Evolutionary conservation across 2,329 filamentous ascomycete genomes (phyloP).

Genomic region (Apiospora phragmitis): DNA sequence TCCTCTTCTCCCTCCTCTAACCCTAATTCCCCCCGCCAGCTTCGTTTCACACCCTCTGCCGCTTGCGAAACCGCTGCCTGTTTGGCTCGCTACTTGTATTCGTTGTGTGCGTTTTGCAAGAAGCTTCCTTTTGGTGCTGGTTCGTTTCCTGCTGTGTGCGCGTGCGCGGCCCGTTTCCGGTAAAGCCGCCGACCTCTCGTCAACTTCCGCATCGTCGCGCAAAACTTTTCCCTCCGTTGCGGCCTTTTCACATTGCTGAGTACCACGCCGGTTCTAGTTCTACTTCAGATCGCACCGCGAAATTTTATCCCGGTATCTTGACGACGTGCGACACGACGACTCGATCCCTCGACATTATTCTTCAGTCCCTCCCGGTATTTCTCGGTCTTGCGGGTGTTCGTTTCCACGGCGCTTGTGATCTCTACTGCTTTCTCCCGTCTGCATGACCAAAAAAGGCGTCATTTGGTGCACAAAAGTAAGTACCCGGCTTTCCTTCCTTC

Average conservation of each 20-base stretch:
- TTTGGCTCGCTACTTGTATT: conserved; percentile 35
- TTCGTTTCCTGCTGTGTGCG: conserved; percentile 32
- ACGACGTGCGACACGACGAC: conserved; percentile 5
- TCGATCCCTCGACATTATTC: neutral
- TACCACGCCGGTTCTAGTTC: conserved; percentile 17
- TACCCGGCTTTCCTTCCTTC: neutral
- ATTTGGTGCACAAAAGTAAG: conserved; percentile 18
- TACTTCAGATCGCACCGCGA: conserved; percentile 12
- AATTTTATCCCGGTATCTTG: neutral
- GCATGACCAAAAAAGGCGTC: conserved; percentile 14
- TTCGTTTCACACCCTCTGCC: conserved; percentile 16
- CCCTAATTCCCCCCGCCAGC: conserved; percentile 27
- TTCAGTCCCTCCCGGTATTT: conserved; percentile 11
- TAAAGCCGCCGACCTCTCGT: conserved; percentile 17
- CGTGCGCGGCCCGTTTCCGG: conserved; percentile 32
- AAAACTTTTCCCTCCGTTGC: conserved; percentile 20
- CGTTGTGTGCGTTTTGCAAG: conserved; percentile 37
- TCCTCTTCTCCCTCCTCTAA: conserved; percentile 27
- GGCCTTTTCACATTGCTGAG: conserved; percentile 28
- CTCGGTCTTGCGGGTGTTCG: conserved; percentile 16
- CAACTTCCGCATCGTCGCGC: conserved; percentile 29
- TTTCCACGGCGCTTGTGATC: conserved; percentile 16
- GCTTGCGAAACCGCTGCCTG: conserved; percentile 33
- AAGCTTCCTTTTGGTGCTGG: conserved; percentile 34
- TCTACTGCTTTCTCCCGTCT: conserved; percentile 16